Evolutionary conservation across 495 filamentous ascomycete species (phyloP), one percentile per base, ranked within the genome.

Genomic region (Neurospora sp.): DNA sequence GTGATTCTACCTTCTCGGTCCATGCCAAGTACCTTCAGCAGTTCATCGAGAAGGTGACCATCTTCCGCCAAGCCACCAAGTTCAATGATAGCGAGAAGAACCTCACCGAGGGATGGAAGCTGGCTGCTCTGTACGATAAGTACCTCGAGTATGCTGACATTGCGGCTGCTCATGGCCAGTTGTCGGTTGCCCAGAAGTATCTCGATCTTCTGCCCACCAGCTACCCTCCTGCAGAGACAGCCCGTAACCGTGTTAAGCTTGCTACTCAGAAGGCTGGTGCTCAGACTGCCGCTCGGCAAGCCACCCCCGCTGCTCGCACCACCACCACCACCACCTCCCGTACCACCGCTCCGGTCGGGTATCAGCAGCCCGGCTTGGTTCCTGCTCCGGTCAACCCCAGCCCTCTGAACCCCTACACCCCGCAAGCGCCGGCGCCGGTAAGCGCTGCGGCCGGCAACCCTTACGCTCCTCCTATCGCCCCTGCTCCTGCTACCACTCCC

Each of bases 111-210:
- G 93, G 89, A 70, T 99, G 96, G 96, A 97, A 96, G 82, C 90
- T 99, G 65, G 87, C 87, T 59, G 85, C 89, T 1, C 86, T 99
- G 45, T 99, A 99, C 78, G 91, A 94, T 78, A 97, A 96, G 82
- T 99, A 99, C 77, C 90, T 90, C 27, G 95, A 99, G 83, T 99
- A 98, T 81, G 94, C 96, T 10, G 96, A 98, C 78, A 92, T 99
- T 76, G 90, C 96, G 71, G 93, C 96, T 47, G 89, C 93, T 8
- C 93, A 98, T 77, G 96, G 96, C 22, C 91, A 96, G 47, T 82
- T 99, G 44, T 86, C 90, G 37, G 86, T 94, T 76, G 96, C 96
- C 22, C 93, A 96, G 82, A 92, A 91, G 79, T 99, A 98, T 77
- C 88, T 99, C 18, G 89, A 93, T 76, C 89, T 99, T 73, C 87